Evolutionary conservation across 2,329 filamentous ascomycete species (phyloP), one percentile per base, ranked within the genome.

Genomic region (Phialophora macrospora): DNA sequence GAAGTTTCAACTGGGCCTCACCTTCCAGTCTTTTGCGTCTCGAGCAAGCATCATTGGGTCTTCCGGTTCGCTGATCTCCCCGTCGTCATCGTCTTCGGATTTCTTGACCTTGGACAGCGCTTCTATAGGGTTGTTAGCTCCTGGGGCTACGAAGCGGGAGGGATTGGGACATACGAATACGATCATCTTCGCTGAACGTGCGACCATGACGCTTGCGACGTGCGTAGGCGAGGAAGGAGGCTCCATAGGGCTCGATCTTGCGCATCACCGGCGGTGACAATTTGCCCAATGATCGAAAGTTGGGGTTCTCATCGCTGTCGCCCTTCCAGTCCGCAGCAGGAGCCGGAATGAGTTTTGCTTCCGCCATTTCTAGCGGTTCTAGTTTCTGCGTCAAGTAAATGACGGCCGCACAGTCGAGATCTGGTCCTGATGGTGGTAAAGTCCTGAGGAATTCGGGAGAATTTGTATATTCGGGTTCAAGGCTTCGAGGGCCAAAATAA

Each of bases 1-100:
- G 20, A 9, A 4, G 11, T 20, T 34, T 55, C 22, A 48, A 7
- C 17, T 30, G 17, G 24, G 59, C 72, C 84, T 72, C 79, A 94
- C 92, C 90, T 99, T 99, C 95, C 95, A 99, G 84, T 99, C 95
- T 84, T 99, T 99, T 76, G 95, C 93, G 77, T 98, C 93, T 62
- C 93, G 88, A 78, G 91, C 86, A 34, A 99, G 88, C 87, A 98
- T 90, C 82, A 96, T 86, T 63, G 92, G 90, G 76, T 98, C 94
- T 82, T 99, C 95, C 32, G 90, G 83, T 83, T 99, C 95, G 80
- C 92, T 96, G 79, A 96, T 92, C 68, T 98, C 93, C 75, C 90
- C 91, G 70, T 89, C 89, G 65, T 97, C 92, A 62, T 92, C 91
- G 70, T 95, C 91, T 80, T 98, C 94, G 62, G 96, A 88, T 80